Evolutionary conservation across 1,284 basidiomycete genomes (phyloP).

Genomic region (Ustilago vetiveriae): DNA sequence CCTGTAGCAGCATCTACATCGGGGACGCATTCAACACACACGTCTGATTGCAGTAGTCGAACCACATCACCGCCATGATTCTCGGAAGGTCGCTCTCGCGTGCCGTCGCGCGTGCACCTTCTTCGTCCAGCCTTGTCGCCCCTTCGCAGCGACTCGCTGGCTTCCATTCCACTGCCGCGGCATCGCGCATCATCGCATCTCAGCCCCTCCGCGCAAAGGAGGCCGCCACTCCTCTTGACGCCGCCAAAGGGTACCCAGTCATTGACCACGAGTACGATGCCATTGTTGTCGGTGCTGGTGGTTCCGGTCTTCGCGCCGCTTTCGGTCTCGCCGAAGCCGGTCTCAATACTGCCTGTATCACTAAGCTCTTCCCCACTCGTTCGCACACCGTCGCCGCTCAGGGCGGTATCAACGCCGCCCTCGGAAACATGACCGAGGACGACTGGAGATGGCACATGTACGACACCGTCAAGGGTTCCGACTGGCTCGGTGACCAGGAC

Average conservation of each 20-base stretch:
- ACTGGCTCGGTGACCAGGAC: slow-evolving; percentile 99
- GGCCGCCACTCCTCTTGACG: slow-evolving; percentile 70
- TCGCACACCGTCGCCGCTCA: slow-evolving; percentile 99
- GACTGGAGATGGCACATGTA: slow-evolving; percentile 99
- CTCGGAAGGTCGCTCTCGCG: slow-evolving; percentile 49
- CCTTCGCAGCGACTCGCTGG: slow-evolving; percentile 44
- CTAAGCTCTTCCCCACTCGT: slow-evolving; percentile 98
- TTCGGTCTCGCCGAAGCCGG: slow-evolving; percentile 99
- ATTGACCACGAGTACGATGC: slow-evolving; percentile 81
- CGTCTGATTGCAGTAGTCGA: slow-evolving; percentile 9
- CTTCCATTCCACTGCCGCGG: slow-evolving; percentile 58
- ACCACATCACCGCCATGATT: slow-evolving; percentile 38
- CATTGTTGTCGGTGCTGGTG: slow-evolving; percentile 78
- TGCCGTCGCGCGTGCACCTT: slow-evolving; percentile 50
- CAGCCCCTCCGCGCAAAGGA: slow-evolving; percentile 84
- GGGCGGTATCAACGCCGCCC: slow-evolving; percentile 98
- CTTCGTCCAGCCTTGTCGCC: slow-evolving; percentile 41
- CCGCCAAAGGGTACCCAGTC: slow-evolving; percentile 80
- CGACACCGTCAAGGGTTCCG: slow-evolving; percentile 99
- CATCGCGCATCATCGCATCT: slow-evolving; percentile 75
- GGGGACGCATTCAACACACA: slow-evolving; percentile 6
- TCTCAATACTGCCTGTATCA: slow-evolving; percentile 91
- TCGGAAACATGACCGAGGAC: slow-evolving; percentile 81
- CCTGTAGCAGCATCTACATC: slow-evolving; percentile 5
- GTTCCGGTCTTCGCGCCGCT: slow-evolving; percentile 95